Base-by-base conservation (phyloP, 2,329 filamentous ascomycete species). In the Hypoxylon sp. region DNA sequence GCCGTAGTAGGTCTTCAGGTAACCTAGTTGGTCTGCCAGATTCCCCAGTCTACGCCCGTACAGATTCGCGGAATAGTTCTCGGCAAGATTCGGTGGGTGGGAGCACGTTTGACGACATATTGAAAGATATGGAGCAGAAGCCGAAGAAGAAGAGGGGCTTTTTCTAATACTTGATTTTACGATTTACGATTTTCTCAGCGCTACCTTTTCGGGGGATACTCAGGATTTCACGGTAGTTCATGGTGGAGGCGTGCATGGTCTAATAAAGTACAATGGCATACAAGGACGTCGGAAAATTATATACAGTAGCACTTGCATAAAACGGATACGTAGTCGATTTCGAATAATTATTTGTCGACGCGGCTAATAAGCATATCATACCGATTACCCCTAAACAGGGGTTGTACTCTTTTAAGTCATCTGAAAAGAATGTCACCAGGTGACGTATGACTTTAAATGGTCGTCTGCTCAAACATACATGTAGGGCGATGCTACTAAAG, bases 101-200 rank as follows among this genome's bases (percentile, higher is more conserved):
- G 17, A 78, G 77, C 60, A 79, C 78, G 2, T 79, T 79, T 66
- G 78, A 79, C 24, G 77, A 79, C 39, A 79, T 79, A 53, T 57
- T 79, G 14, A 78, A 78, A 57, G 76, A 78, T 17, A 75, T 78
- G 65, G 63, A 75, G 42, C 75, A 74, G 46, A 76, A 76, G 67
- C 74, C 76, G 13, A 79, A 79, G 72, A 78, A 79, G 66, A 79
- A 79, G 75, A 78, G 74, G 59, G 73, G 72, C 11, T 73, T 79
- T 54, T 79, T 79, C 60, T 78, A 62, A 71, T 54, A 60, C 67
- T 54, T 29, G 44, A 39, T 48, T 59, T 53, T 19, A 66, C 31
- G 58, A 59, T 58, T 68, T 48, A 62, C 19, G 53, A 61, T 46
- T 22, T 58, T 24, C 24, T 52, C n/a, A 11, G 19, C 31, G 14